phyloP scores from a whole-genome alignment of 139 green algal genomes.

The Chlamydomonas incerta region DNA sequence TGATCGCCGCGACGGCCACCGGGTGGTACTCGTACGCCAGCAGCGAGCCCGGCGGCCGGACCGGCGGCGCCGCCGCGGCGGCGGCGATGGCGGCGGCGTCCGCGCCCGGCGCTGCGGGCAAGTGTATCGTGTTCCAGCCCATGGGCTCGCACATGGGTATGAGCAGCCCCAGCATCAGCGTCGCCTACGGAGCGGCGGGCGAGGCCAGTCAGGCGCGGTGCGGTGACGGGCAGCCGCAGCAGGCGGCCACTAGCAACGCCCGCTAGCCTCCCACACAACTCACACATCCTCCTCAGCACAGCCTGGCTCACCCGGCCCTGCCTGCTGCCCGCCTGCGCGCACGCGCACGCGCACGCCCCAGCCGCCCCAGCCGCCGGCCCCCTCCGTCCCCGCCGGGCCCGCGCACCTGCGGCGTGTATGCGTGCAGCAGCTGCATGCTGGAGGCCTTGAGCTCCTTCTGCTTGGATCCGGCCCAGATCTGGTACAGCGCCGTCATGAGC shows the following conservation, averaged over 20 bases:
- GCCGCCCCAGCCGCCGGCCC: neutral
- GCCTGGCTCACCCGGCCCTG: neutral
- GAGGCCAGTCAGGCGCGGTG: no score
- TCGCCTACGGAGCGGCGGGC: neutral
- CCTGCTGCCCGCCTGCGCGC: no score
- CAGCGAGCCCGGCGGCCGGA: constrained; percentile 57
- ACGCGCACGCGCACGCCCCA: no score
- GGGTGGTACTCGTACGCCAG: constrained; percentile 69
- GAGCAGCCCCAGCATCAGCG: constrained; percentile 71
- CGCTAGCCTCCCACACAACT: no score
- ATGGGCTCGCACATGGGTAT: constrained; percentile 83
- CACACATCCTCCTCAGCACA: neutral
- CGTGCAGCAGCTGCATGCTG: constrained; percentile 85
- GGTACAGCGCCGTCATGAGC: constrained; percentile 85
- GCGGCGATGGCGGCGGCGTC: constrained; percentile 5
- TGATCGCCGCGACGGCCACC: constrained; percentile 71
- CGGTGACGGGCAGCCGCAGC: no score
- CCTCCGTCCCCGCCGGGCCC: neutral
- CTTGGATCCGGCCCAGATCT: constrained; percentile 89
- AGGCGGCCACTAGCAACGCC: no score
- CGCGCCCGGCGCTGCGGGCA: neutral
- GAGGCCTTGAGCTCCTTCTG: constrained; percentile 86
- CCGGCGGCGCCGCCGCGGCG: neutral
- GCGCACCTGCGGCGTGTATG: constrained; percentile 82
- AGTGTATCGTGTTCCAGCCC: constrained; percentile 50